Base-by-base conservation (phyloP, 352 stramenopile genomes). In the Phytopythium montanum region DNA sequence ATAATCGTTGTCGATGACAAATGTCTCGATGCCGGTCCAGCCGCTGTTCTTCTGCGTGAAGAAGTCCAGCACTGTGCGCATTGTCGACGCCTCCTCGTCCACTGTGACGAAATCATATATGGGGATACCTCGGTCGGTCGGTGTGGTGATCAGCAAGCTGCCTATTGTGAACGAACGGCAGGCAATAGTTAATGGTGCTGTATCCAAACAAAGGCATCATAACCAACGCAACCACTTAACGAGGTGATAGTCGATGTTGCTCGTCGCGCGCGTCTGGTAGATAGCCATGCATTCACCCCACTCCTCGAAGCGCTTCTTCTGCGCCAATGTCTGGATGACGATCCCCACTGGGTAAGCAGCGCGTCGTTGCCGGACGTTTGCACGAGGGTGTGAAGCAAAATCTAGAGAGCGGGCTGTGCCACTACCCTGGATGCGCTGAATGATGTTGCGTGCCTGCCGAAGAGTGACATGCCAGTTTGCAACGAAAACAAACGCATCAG, bases 201-300 rank as follows among this genome's bases (percentile, higher is more conserved):
- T 18, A 42, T 18, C n/a, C n/a, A 42, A 42, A 66, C n/a, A n/a
- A n/a, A n/a, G n/a, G n/a, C n/a, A n/a, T n/a, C n/a, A n/a, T n/a
- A n/a, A n/a, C n/a, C n/a, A n/a, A n/a, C n/a, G n/a, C n/a, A n/a
- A n/a, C n/a, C n/a, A 59, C 64, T 13, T 23, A 66, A 54, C 64
- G 18, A 70, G 54, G 16, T 59, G 50, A 33, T 59, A 70, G 0
- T 55, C 59, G 3, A 66, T 26, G 16, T 72, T 72, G 29, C 69
- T 75, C 0, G 60, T 67, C 1, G 1, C 52, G 13, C 64, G 60
- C 13, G 63, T 75, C 42, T 57, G 69, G 33, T 75, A 64, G 54
- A 72, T 67, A 3, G 39, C 39, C 9, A 73, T 9, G 10, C 34
- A 65, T 3, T 70, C 51, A 2, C 62, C 62, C 62, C 56, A 70